Evolutionary conservation across 345 rosid genomes (phyloP), one percentile per base, ranked within the genome.

Genomic region (Euclidium syriacum): DNA sequence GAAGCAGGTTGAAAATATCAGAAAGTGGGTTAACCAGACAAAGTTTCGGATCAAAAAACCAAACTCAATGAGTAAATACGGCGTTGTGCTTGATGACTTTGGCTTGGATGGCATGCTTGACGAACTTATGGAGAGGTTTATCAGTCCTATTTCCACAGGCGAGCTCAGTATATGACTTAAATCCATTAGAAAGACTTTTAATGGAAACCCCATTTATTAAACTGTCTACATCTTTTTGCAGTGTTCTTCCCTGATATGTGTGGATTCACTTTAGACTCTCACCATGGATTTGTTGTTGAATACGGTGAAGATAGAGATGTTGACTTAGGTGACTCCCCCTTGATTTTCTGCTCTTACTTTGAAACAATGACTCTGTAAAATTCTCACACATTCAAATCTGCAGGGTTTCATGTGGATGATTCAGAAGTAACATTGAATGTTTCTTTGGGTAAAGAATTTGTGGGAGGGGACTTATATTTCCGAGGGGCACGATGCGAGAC

Each of bases 381-480:
- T 19, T 19, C 12, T 52, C 42, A 19, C 16, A 30, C 10, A 17
- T 11, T 20, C 4, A 2, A 40, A 51, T 67, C 9, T 64, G 63
- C 68, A 91, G 98, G 88, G 49, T 79, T 79, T 58, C 90, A 83
- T 66, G 85, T 86, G 53, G 96, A 91, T 72, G 95, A 91, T 79
- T 86, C 98, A 15, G 98, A 91, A 67, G 82, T 86, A 54, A 84
- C 96, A 52, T 64, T 91, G 71, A 83, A 91, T 62, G 87, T 85
- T 73, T 88, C 95, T 73, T 74, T 91, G 87, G 82, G 96, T 34
- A 85, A 80, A 73, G 68, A 81, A 54, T 83, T 81, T 77, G 73
- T 77, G 71, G 96, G 92, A 15, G 98, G 98, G 35, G 86, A 86
- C 15, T 65, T 86, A 78, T 88, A 57, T 59, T 88, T 91, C 44